Conservation (phyloP, 345 rosid genomes). For the Heritiera fomes region DNA sequence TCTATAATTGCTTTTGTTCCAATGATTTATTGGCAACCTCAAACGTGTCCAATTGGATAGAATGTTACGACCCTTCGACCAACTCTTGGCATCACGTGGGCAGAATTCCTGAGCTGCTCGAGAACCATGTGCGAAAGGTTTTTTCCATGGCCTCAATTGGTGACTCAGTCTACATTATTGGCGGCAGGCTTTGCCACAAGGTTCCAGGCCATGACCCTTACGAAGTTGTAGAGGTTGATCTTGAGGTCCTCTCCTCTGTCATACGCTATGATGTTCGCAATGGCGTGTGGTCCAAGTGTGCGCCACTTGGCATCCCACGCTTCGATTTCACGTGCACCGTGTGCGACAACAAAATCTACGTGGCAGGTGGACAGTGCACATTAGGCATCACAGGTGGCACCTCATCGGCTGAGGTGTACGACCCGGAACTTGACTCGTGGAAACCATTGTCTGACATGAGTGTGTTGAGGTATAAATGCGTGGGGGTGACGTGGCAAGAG, state of each 20-base stretch:
- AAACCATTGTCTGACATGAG: conserved; percentile 35
- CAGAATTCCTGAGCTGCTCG: conserved; percentile 32
- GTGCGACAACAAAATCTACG: conserved; percentile 37
- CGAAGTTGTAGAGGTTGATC: conserved; percentile 22
- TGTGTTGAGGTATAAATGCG: conserved; percentile 48
- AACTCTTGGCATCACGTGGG: conserved; percentile 41
- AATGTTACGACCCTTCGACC: conserved; percentile 36
- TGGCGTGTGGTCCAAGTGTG: conserved; percentile 36
- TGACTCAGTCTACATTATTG: conserved; percentile 42
- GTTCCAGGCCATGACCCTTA: conserved; percentile 16
- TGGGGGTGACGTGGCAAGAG: conserved; percentile 47
- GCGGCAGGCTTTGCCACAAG: conserved; percentile 38
- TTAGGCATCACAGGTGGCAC: conserved; percentile 27
- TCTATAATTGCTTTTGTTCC: conserved; percentile 44
- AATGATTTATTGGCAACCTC: conserved; percentile 19
- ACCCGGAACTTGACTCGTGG: conserved; percentile 39
- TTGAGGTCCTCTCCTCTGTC: conserved; percentile 31
- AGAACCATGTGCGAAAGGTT: conserved; percentile 43
- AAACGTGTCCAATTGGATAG: conserved; percentile 43
- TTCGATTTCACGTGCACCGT: conserved; percentile 45
- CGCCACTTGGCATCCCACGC: conserved; percentile 33
- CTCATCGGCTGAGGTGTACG: conserved; percentile 38
- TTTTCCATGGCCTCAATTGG: conserved; percentile 44
- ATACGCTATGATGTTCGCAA: conserved; percentile 25
- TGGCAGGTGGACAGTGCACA: conserved; percentile 47